Percentiles rank a stretch among this genome's conserved stretches.
These are phyloP conservation scores for Candida boleticola DNA, from an alignment of 805 yeast species.

Conservation along the genomic window DNA sequence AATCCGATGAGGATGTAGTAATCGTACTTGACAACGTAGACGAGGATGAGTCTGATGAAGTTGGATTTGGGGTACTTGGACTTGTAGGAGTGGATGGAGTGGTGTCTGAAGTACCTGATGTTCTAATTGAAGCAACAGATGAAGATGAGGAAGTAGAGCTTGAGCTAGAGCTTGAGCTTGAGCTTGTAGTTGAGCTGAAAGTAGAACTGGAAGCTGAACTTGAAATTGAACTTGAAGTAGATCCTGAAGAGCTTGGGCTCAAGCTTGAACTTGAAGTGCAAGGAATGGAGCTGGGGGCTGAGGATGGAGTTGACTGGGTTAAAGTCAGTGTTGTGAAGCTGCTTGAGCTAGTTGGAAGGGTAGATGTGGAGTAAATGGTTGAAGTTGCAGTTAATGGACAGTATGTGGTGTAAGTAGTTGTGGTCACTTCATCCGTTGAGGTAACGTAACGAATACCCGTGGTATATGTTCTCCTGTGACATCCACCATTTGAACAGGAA, in stretches of 20 bases:
- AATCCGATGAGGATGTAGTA: background rate
- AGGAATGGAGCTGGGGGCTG: background rate
- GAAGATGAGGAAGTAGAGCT: slow-evolving; percentile 1
- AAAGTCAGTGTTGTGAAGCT: too few relatives aligned
- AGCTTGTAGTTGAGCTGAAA: too few relatives aligned
- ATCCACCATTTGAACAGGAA: slow-evolving; percentile 18
- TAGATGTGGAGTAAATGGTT: background rate
- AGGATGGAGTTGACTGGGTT: background rate
- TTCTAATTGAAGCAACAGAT: slow-evolving; percentile 1
- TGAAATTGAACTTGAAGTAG: too few relatives aligned
- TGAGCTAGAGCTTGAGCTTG: slow-evolving; percentile 3
- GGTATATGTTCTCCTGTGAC: slow-evolving; percentile 16
- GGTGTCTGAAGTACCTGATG: background rate
- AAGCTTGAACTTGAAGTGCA: too few relatives aligned
- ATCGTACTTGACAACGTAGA: background rate
- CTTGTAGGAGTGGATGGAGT: too few relatives aligned
- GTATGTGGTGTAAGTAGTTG: slow-evolving; percentile 1
- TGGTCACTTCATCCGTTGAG: slow-evolving; percentile 1
- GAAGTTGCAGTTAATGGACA: slow-evolving; percentile 3
- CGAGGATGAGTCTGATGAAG: background rate
- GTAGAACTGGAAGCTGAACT: too few relatives aligned
- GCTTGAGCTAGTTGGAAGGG: slow-evolving; percentile 9
- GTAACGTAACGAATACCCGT: slow-evolving; percentile 18
- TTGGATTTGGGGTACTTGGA: background rate
- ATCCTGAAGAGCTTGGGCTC: background rate